These are phyloP conservation scores for Eucalyptus cloeziana DNA, from an alignment of 345 rosid species.

Conservation along the genomic window DNA sequence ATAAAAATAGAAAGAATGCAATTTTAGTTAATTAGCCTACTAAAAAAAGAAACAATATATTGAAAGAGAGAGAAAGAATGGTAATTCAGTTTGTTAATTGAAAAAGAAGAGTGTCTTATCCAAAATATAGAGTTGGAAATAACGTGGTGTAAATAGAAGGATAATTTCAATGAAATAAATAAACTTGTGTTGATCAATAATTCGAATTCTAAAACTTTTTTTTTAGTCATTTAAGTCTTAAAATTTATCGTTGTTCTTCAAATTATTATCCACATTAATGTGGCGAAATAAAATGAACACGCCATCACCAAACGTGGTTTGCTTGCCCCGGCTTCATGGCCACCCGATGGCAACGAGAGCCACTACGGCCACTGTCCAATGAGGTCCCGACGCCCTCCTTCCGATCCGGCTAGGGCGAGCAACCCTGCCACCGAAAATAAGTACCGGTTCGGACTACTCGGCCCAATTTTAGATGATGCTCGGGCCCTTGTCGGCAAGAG, in stretches of 20 bases:
- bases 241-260: rapidly evolving
- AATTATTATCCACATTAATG: rapidly evolving
- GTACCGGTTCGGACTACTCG: rapidly evolving
- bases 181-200: not conserved
- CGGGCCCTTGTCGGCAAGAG: not conserved
- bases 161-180: rapidly evolving
- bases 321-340: rapidly evolving
- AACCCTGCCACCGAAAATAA: not conserved
- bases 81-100: not conserved
- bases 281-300: rapidly evolving
- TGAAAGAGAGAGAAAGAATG: not conserved
- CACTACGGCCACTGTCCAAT: rapidly evolving
- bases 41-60: not conserved
- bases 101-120: not conserved
- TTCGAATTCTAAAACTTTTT: not conserved
- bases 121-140: not conserved
- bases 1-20: not conserved
- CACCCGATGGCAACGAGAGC: not conserved
- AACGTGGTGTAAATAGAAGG: rapidly evolving
- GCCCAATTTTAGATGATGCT: not conserved
- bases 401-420: not conserved
- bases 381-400: not conserved
- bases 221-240: not conserved
- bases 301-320: rapidly evolving
- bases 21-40: not conserved